Base-by-base conservation (phyloP, 352 stramenopile species). In the Globisporangium middletonii region DNA sequence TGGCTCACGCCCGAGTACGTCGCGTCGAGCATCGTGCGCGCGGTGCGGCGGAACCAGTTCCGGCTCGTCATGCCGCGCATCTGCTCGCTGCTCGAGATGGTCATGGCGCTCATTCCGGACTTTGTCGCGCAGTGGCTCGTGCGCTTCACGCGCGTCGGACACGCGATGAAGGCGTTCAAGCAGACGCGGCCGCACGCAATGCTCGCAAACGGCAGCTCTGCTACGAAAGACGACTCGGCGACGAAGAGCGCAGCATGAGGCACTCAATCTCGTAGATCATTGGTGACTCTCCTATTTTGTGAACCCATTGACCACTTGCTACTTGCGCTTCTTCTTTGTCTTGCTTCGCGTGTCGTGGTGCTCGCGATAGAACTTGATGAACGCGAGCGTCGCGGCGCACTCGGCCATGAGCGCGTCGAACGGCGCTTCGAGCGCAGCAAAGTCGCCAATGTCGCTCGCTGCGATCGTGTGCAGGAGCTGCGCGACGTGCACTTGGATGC, bases 401-500 rank as follows among this genome's bases (percentile, higher is more conserved):
- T 83, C 73, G 9, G 57, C 33, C 19, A 69, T 27, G 26, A 83
- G 52, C 27, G 23, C n/a, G 3, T 67, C 37, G 43, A 69, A 68
- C 15, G 12, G 43, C 1, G 28, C 15, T 19, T 51, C 38, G 38
- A 80, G 75, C 4, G 49, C 47, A 0, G 60, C 59, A 45, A 80
- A 81, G 43, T 78, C 70, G 57, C 77, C 77, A 4, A 87, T 68
- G 13, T 74, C 68, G 47, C 65, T 84, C n/a, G 74, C 72, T 2
- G 76, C 59, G 33, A 88, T 69, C 33, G 68, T 73, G 42, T 86
- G 72, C 27, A 92, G 55, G 19, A 92, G 57, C 53, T 75, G 66
- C 26, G 79, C 79, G 2, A 84, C 76, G 19, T 72, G 74, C 41
- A 92, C 73, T 60, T 92, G 82, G 4, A 92, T 69, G 11, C 82